Conservation (phyloP, 148 eudicot genomes). For the Silene uniflora region DNA sequence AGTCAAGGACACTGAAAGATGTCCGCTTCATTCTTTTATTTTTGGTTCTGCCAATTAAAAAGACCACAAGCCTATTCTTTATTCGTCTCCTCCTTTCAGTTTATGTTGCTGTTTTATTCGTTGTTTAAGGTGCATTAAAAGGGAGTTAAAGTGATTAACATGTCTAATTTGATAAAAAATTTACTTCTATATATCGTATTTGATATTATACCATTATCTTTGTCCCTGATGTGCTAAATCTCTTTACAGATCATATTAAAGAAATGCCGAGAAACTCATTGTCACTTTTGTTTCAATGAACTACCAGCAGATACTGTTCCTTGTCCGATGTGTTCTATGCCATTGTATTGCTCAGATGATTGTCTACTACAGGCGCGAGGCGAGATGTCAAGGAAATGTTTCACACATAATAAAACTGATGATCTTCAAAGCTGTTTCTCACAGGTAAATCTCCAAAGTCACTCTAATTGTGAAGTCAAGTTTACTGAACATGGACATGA, state of each 20-base stretch:
- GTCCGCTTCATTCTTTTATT: background rate
- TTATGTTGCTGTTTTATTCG: background rate
- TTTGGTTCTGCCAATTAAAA: conserved; percentile 3
- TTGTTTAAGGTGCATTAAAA: background rate
- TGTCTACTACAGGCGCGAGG: conserved; percentile 78
- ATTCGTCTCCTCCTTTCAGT: background rate
- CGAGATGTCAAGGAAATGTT: conserved; percentile 19
- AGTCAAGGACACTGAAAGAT: background rate
- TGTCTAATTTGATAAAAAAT: background rate
- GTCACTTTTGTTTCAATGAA: conserved; percentile 85
- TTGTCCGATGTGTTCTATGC: conserved; percentile 70
- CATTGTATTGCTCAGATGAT: conserved; percentile 69
- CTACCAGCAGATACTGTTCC: conserved; percentile 72
- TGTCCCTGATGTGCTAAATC: conserved; percentile 21
- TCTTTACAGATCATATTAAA: conserved; percentile 69
- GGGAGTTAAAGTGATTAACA: background rate
- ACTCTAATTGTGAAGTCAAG: conserved; percentile 27
- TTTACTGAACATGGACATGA: conserved; percentile 79
- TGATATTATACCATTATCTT: background rate
- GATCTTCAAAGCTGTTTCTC: conserved; percentile 51
- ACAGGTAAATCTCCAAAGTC: conserved; percentile 35
- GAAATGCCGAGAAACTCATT: conserved; percentile 79
- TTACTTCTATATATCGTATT: background rate
- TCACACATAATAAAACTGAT: conserved; percentile 21
- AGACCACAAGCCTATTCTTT: too few relatives aligned